phyloP scores from a whole-genome alignment of 2,329 filamentous ascomycete species.

The Podosphaera fusca region DNA sequence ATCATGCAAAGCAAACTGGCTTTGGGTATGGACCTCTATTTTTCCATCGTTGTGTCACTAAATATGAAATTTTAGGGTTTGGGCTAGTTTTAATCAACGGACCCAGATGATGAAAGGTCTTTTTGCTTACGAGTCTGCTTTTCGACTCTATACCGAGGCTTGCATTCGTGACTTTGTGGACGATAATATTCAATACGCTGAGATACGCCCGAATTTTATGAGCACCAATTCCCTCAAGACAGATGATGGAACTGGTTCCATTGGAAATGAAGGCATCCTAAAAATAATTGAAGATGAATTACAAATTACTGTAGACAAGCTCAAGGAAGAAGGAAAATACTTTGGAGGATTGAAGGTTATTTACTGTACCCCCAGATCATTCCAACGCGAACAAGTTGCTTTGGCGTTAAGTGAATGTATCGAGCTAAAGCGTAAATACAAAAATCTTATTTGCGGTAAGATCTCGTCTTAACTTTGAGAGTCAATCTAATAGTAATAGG shows the following conservation, averaged over 20 bases:
- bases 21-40: slow-evolving; percentile 24
- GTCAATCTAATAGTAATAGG: slow-evolving; percentile 19
- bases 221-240: slow-evolving; percentile 33
- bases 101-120: slow-evolving; percentile 53
- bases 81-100: slow-evolving; percentile 41
- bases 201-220: slow-evolving; percentile 48
- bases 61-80: slow-evolving; percentile 19
- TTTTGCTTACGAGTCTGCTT: slow-evolving; percentile 42
- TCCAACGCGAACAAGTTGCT: slow-evolving; percentile 24
- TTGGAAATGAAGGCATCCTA: slow-evolving; percentile 37
- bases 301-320: slow-evolving; percentile 21
- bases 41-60: neutral
- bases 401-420: slow-evolving; percentile 36
- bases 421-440: slow-evolving; percentile 31
- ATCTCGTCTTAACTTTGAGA: neutral
- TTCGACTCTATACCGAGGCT: slow-evolving; percentile 32
- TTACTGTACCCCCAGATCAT: slow-evolving; percentile 45
- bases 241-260: slow-evolving; percentile 27
- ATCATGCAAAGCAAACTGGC: slow-evolving; percentile 24
- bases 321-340: slow-evolving; percentile 19
- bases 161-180: slow-evolving; percentile 37
- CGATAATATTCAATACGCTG: slow-evolving; percentile 48
- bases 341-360: slow-evolving; percentile 48
- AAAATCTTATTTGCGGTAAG: slow-evolving; percentile 39
- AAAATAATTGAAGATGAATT: slow-evolving; percentile 32